Evolutionary conservation across 225 moss, liverwort and hornwort genomes (phyloP), one percentile per base, ranked within the genome.

Genomic region (Anthoceros angustus): DNA sequence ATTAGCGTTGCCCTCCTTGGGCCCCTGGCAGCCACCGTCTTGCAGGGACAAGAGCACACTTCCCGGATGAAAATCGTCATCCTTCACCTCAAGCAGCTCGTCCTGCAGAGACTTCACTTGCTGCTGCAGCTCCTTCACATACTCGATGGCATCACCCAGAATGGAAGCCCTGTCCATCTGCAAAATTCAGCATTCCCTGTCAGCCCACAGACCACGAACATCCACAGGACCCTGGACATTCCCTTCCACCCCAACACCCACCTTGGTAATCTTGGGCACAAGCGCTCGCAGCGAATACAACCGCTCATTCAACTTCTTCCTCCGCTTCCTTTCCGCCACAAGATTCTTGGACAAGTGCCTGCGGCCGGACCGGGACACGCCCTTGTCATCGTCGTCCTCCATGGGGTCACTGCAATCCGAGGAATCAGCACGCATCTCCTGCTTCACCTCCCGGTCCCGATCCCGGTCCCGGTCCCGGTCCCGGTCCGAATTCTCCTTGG

Each of bases 121-220:
- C 43, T 87, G 86, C 76, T 98, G 95, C 25, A 98, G 74, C 65
- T 98, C 95, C 77, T 87, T 87, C 71, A 98, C 92, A 38, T 98
- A 98, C 77, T 98, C 98, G 41, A 98, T 98, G 24, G 98, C 98
- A 72, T 98, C 98, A 20, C 98, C 98, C 26, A 98, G 74, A 69
- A 98, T 98, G 8, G 98, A 92, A 43, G 98, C 98, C 24, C 98
- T 80, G 76, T 98, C 98, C 98, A 98, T 98, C 92, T 98, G 80
- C 80, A 75, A 66, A 71, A 4, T 20, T 62, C 9, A 42, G 65
- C 50, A 4, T 42, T 43, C 43, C 74, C 64, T 45, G 25, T 32
- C 8, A 67, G 39, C 63, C 42, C 15, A 70, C 63, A 60, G 41
- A 12, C 43, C 42, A 26, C 62, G 5, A 71, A 43, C 25, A 25